phyloP scores from a whole-genome alignment of 331 rosid species.

The Rhamnella rubrinervis region DNA sequence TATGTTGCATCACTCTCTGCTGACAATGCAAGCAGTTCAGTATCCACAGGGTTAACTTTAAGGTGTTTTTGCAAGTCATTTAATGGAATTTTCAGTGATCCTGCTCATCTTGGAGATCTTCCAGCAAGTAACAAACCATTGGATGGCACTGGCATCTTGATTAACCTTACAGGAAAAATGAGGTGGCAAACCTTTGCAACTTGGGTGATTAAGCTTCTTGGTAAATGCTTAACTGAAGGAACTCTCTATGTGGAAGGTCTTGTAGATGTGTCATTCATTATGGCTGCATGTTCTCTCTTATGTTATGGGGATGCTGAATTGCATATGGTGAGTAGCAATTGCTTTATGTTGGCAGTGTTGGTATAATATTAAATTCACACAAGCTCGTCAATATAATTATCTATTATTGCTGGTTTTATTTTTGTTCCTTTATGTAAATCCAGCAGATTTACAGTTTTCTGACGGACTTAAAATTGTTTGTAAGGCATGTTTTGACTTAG shows the following conservation, averaged over 20 bases:
- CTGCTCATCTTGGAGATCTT: conserved; percentile 59
- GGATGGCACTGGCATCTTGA: conserved; percentile 66
- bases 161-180: conserved; percentile 49
- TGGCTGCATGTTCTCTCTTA: conserved; percentile 69
- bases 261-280: conserved; percentile 54
- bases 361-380: conserved; percentile 5
- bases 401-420: neutral
- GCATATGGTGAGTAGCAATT: conserved; percentile 65
- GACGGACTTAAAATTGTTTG: conserved; percentile 38
- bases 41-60: conserved; percentile 44
- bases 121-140: conserved; percentile 49
- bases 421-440: conserved; percentile 12
- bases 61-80: conserved; percentile 67
- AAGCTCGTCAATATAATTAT: conserved; percentile 19
- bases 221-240: conserved; percentile 80
- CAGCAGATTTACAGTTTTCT: conserved; percentile 19
- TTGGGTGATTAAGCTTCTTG: conserved; percentile 77
- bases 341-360: conserved; percentile 13
- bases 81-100: conserved; percentile 43
- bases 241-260: conserved; percentile 87
- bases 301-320: conserved; percentile 83
- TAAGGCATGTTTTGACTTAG: conserved; percentile 91
- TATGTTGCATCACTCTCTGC: conserved; percentile 45
- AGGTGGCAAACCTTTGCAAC: conserved; percentile 84
- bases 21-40: conserved; percentile 31